Evolutionary conservation across 2,329 filamentous ascomycete genomes (phyloP), one percentile per base, ranked within the genome.

Genomic region (Botryotinia convoluta): DNA sequence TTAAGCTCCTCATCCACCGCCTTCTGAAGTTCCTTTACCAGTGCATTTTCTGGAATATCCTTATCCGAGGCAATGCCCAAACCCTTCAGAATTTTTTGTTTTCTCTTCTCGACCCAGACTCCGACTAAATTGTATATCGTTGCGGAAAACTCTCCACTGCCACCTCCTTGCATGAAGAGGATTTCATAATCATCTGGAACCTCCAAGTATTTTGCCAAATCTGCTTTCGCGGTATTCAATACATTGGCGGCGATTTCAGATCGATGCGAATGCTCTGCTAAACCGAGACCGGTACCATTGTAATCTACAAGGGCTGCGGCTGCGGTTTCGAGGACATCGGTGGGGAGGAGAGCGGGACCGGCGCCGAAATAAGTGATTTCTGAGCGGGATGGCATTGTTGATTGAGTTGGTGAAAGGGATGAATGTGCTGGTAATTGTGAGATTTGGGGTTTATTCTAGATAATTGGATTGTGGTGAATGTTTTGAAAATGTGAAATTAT

Each of bases 231-330:
- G 76, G 93, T 87, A 75, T 92, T 90, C 77, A 98, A 88, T 79
- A 98, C 94, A 75, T 90, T 88, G 76, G 89, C 88, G 39, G 95
- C 95, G 62, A 93, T 88, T 75, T 89, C 86, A 22, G 93, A 97
- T 76, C 95, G 93, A 82, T 98, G 95, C 16, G 92, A 95, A 82
- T 97, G 93, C 83, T 98, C 95, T 76, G 93, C 93, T 61, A 98
- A 88, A 70, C 94, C 94, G 72, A 98, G 87, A 73, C 95, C 95
- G 57, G 90, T 93, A 81, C 89, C 86, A 64, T 95, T 86, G 85
- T 90, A 97, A 86, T 98, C 92, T 76, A 97, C 83, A 7, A 98
- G 90, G 1, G 93, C 92, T 81, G 89, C 82, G 1, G 94, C 90
- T 69, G 93, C 94, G 62, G 86, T 87, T 82, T 96, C 90, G 68